phyloP scores from a whole-genome alignment of 306 rosid species.

The Prinsepia uniflora region DNA sequence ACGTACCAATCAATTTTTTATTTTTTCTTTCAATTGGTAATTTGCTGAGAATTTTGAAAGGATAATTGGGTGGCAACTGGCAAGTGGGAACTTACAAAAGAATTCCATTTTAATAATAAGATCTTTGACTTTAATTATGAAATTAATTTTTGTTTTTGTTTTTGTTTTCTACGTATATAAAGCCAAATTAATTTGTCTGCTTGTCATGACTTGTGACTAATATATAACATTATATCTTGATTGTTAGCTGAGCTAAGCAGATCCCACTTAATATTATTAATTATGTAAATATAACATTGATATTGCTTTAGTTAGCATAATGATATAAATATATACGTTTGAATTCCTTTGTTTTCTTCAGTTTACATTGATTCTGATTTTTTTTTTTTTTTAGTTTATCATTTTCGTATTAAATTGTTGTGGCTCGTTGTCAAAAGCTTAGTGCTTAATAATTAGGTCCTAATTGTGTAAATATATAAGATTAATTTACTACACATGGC shows the following conservation, averaged over 20 bases:
- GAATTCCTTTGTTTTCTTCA: no score
- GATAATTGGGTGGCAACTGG: slow-evolving; percentile 7
- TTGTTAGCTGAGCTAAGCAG: slow-evolving; percentile 59
- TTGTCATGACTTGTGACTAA: slow-evolving; percentile 29
- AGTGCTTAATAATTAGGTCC: no score
- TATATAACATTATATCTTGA: slow-evolving; percentile 26
- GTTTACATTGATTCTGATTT: no score
- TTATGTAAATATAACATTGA: slow-evolving; percentile 15
- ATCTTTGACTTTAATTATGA: slow-evolving; percentile 39
- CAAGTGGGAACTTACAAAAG: slow-evolving; percentile 32
- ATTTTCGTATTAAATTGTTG: no score
- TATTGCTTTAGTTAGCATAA: no score
- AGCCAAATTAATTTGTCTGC: slow-evolving; percentile 30
- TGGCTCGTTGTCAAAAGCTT: no score
- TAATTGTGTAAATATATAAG: no score
- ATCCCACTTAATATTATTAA: slow-evolving; percentile 26
- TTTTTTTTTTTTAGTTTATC: no score
- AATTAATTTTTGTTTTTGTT: slow-evolving; percentile 10
- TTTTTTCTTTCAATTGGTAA: neutral
- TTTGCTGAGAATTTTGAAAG: neutral
- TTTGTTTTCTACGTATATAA: slow-evolving; percentile 15
- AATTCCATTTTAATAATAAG: neutral
- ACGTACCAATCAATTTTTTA: neutral
- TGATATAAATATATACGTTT: no score
- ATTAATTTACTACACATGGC: no score